Evolutionary conservation across 2,329 filamentous ascomycete species (phyloP).

Genomic region (Hypoxylon rubiginosum): DNA sequence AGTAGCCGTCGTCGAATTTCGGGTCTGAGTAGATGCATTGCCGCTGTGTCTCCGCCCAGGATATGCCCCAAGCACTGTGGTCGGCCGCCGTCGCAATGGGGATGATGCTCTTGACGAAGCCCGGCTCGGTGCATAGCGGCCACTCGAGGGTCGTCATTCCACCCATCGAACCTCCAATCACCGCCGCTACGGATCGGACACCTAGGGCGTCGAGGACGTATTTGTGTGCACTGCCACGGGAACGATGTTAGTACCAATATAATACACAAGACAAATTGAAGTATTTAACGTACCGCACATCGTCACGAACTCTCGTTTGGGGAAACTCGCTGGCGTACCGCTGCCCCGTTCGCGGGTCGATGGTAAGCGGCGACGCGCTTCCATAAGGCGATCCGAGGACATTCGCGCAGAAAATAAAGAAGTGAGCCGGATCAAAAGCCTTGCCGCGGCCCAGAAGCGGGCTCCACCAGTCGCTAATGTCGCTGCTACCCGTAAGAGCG

Average conservation of each 20-base stretch:
- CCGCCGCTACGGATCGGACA: constrained; percentile 65
- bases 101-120: constrained; percentile 66
- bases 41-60: constrained; percentile 69
- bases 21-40: constrained; percentile 59
- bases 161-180: constrained; percentile 70
- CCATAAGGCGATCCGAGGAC: constrained; percentile 68
- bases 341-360: constrained; percentile 38
- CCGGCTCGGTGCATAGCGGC: constrained; percentile 63
- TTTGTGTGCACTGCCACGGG: constrained; percentile 61
- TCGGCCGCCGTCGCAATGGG: constrained; percentile 69
- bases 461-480: constrained; percentile 69
- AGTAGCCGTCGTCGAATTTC: constrained; percentile 52
- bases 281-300: constrained; percentile 60
- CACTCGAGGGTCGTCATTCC: constrained; percentile 70
- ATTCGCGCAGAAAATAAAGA: constrained; percentile 67
- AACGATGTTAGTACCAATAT: constrained; percentile 12
- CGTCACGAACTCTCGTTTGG: constrained; percentile 75
- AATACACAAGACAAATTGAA: not conserved
- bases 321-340: constrained; percentile 67
- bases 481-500: constrained; percentile 66
- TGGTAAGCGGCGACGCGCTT: constrained; percentile 63
- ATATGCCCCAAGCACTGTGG: constrained; percentile 70
- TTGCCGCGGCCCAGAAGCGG: constrained; percentile 66
- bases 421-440: constrained; percentile 65
- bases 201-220: constrained; percentile 66